phyloP scores from a whole-genome alignment of 352 stramenopile genomes.

The Globisporangium paddicum region DNA sequence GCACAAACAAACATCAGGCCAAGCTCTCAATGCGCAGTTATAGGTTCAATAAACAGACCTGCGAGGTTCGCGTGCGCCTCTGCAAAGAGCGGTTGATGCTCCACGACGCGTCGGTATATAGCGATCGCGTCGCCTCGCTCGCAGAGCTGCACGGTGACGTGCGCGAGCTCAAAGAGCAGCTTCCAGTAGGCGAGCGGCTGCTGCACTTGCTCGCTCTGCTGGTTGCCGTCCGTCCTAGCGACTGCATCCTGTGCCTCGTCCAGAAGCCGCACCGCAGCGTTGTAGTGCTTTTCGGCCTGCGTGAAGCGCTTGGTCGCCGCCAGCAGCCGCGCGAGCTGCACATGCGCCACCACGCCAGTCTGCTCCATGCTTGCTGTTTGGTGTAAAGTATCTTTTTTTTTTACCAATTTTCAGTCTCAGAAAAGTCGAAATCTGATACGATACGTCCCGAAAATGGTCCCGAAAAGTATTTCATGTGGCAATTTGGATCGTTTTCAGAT shows the following conservation, averaged over 20 bases:
- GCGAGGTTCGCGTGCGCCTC: conserved; percentile 54
- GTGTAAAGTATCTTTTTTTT: no score
- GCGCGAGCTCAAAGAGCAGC: conserved; percentile 19
- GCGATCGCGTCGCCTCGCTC: conserved; percentile 23
- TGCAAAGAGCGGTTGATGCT: conserved; percentile 18
- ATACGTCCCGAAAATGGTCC: no score
- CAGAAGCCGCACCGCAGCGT: conserved; percentile 5
- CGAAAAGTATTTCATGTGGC: no score
- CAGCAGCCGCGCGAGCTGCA: conserved; percentile 9
- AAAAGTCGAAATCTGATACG: no score
- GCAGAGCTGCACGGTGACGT: conserved; percentile 11
- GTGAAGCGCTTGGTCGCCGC: not conserved
- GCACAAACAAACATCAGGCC: not conserved
- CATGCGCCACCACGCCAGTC: conserved; percentile 1
- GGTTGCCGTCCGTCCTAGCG: not conserved
- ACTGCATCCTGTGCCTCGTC: not conserved
- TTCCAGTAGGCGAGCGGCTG: not conserved
- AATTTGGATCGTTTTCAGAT: no score
- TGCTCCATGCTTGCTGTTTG: not conserved
- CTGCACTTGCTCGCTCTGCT: not conserved
- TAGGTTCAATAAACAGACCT: conserved; percentile 7
- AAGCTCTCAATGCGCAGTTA: no score
- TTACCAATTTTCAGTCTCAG: no score
- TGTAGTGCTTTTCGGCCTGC: conserved; percentile 11
- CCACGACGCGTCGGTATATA: conserved; percentile 29